Evolutionary conservation across 2,329 filamentous ascomycete species (phyloP).

Genomic region (Alternaria viburni): DNA sequence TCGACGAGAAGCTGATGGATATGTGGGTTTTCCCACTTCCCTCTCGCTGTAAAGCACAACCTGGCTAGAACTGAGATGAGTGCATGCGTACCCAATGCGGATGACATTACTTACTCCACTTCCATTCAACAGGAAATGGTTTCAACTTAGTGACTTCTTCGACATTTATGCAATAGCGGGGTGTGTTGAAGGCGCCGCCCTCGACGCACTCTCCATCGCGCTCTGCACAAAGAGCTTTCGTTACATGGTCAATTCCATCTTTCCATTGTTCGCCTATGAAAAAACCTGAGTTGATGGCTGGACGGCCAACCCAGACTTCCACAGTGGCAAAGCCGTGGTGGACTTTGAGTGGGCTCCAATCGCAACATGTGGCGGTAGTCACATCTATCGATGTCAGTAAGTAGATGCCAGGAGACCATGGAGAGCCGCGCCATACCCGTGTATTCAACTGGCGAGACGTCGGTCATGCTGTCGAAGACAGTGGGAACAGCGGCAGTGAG

Average conservation of each 20-base stretch:
- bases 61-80: neutral
- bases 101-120: neutral
- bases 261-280: neutral
- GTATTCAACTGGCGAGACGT: neutral
- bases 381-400: neutral
- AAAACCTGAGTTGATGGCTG: neutral
- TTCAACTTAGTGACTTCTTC: neutral
- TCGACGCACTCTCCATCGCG: neutral
- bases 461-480: neutral
- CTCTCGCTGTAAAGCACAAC: neutral
- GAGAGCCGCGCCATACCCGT: neutral
- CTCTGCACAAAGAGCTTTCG: neutral
- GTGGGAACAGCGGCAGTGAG: neutral
- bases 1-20: neutral
- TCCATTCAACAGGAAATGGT: neutral
- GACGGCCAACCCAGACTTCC: neutral
- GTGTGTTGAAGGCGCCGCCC: neutral
- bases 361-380: neutral
- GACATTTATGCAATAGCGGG: neutral
- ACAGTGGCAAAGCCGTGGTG: neutral
- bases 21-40: neutral
- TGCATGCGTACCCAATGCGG: neutral
- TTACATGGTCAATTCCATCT: neutral
- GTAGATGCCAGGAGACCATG: neutral
- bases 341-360: neutral